phyloP scores from a whole-genome alignment of 208 protist species.

The Trypanosoma vivax region DNA sequence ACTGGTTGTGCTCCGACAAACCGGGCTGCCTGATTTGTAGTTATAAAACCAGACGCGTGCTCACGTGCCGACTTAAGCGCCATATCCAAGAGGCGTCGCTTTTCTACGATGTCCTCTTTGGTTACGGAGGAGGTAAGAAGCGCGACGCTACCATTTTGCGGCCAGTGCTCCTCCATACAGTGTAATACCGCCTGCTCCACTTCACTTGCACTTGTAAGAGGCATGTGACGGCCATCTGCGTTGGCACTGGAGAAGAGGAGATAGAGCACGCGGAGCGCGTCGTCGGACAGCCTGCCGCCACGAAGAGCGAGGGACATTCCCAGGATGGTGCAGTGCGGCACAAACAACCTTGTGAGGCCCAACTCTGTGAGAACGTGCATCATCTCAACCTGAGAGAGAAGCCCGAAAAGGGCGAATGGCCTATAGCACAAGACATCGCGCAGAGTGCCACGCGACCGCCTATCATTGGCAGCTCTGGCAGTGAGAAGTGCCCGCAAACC shows the following conservation, averaged over 20 bases:
- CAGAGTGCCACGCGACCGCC: slow-evolving; percentile 18
- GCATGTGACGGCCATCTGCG: not conserved
- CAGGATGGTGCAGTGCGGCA: slow-evolving; percentile 41
- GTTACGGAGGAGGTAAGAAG: slow-evolving; percentile 31
- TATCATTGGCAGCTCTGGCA: slow-evolving; percentile 23
- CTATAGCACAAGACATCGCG: slow-evolving; percentile 31
- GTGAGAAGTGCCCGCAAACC: slow-evolving; percentile 35
- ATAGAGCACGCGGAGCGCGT: slow-evolving; percentile 1
- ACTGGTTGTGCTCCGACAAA: slow-evolving; percentile 32
- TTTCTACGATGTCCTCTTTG: slow-evolving; percentile 24
- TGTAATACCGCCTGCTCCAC: slow-evolving; percentile 1
- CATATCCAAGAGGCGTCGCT: slow-evolving; percentile 29
- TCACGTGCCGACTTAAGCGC: slow-evolving; percentile 22
- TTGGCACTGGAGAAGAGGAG: not conserved
- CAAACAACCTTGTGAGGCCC: slow-evolving; percentile 49
- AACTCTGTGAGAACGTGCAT: slow-evolving; percentile 70
- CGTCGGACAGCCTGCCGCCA: not conserved
- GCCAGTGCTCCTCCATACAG: slow-evolving; percentile 54
- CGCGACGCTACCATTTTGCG: slow-evolving; percentile 28
- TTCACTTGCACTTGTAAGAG: not conserved
- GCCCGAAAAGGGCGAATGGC: slow-evolving; percentile 34
- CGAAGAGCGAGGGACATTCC: slow-evolving; percentile 21
- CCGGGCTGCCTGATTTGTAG: slow-evolving; percentile 12
- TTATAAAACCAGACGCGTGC: slow-evolving; percentile 14
- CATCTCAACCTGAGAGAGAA: slow-evolving; percentile 36